Conservation (phyloP, 768 basidiomycete genomes). For the Cytidiella melzeri region DNA sequence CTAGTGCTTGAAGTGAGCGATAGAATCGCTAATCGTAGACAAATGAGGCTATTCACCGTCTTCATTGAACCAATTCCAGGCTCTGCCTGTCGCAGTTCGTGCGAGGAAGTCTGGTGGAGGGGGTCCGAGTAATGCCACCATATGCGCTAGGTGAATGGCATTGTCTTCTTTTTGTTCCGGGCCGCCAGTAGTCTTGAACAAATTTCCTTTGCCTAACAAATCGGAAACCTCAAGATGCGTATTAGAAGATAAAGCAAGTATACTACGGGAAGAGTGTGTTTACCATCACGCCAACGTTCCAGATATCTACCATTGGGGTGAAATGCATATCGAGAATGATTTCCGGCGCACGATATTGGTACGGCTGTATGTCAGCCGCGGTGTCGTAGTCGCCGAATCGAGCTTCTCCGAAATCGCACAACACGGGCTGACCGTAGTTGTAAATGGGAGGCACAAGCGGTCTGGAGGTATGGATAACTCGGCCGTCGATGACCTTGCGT, state of each 20-base stretch:
- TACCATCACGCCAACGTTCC: slow-evolving; percentile 27
- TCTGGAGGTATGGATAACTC: slow-evolving; percentile 7
- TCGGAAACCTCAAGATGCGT: slow-evolving; percentile 7
- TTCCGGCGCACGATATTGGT: slow-evolving; percentile 25
- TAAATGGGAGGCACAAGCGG: slow-evolving; percentile 2
- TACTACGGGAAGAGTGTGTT: not conserved
- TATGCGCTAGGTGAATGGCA: slow-evolving; percentile 11
- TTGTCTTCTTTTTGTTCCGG: not conserved
- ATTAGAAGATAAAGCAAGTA: not conserved
- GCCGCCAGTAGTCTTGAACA: slow-evolving; percentile 5
- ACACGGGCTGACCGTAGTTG: slow-evolving; percentile 9
- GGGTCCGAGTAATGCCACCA: slow-evolving; percentile 15
- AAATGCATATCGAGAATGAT: slow-evolving; percentile 24
- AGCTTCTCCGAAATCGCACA: slow-evolving; percentile 22
- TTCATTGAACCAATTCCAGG: slow-evolving; percentile 10
- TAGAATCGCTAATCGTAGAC: not conserved
- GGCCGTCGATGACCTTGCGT: slow-evolving; percentile 9
- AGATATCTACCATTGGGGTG: slow-evolving; percentile 24
- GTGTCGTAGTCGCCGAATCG: slow-evolving; percentile 5
- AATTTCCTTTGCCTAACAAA: slow-evolving; percentile 6
- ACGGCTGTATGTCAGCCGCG: slow-evolving; percentile 19
- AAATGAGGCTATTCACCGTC: slow-evolving; percentile 4
- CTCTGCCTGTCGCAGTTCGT: slow-evolving; percentile 4
- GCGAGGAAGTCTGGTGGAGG: slow-evolving; percentile 13
- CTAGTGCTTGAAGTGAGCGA: not conserved